Evolutionary conservation across 2,329 filamentous ascomycete genomes (phyloP).

Genomic region (Phaeosphaeriaceae sp.): DNA sequence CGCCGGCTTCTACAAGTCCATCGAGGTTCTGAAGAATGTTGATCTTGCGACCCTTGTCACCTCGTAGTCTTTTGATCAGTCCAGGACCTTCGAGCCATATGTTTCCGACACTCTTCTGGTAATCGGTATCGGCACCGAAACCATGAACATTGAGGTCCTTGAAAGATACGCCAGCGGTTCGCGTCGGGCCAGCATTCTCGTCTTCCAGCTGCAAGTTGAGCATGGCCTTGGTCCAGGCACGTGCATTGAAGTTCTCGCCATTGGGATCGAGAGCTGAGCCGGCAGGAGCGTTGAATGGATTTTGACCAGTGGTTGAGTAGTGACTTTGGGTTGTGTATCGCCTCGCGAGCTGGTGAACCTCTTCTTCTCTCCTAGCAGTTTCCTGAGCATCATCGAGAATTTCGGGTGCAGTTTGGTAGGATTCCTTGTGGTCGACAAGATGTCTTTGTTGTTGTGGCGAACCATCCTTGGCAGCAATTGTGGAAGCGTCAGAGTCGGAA

Average conservation of each 20-base stretch:
- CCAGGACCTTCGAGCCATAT: slow-evolving; percentile 53
- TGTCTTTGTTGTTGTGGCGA: slow-evolving; percentile 31
- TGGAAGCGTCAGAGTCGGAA: slow-evolving; percentile 43
- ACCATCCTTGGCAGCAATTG: slow-evolving; percentile 37
- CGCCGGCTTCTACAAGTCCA: slow-evolving; percentile 72
- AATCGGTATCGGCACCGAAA: slow-evolving; percentile 58
- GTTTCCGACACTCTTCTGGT: slow-evolving; percentile 60
- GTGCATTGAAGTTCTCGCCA: slow-evolving; percentile 56
- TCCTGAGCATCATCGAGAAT: slow-evolving; percentile 27
- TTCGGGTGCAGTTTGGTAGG: slow-evolving; percentile 29
- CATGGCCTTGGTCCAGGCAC: slow-evolving; percentile 60
- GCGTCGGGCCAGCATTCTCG: slow-evolving; percentile 48
- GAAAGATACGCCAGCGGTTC: slow-evolving; percentile 58
- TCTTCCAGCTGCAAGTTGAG: slow-evolving; percentile 56
- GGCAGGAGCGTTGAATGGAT: slow-evolving; percentile 49
- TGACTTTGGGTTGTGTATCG: slow-evolving; percentile 51
- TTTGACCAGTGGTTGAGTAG: slow-evolving; percentile 48
- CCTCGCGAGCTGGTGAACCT: slow-evolving; percentile 53
- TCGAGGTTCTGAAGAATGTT: slow-evolving; percentile 75
- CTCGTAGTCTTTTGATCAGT: slow-evolving; percentile 45
- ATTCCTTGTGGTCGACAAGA: slow-evolving; percentile 24
- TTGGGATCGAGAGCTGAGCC: slow-evolving; percentile 56
- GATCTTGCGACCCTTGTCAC: slow-evolving; percentile 52
- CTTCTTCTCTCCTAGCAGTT: slow-evolving; percentile 39
- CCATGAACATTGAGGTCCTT: slow-evolving; percentile 58